phyloP scores from a whole-genome alignment of 305 asterid species.

The Fraxinus sp. region DNA sequence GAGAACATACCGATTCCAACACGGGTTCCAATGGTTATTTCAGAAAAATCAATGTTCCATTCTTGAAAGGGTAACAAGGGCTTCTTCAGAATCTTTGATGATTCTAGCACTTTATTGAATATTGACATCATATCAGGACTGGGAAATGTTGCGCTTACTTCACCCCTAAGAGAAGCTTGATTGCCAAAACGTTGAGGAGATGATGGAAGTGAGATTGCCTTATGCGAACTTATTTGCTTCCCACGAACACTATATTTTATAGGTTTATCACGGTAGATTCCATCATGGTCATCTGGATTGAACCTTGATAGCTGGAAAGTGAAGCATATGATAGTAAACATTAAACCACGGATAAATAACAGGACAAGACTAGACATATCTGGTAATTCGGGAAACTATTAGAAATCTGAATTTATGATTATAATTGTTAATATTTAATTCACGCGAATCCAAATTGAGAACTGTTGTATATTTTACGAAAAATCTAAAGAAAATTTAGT shows the following conservation, averaged over 20 bases:
- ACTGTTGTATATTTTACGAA: not conserved
- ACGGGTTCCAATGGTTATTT: conserved; percentile 73
- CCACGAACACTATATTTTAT: conserved; percentile 42
- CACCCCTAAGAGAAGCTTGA: conserved; percentile 52
- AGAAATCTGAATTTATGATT: not conserved
- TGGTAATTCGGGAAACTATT: conserved; percentile 32
- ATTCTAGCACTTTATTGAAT: conserved; percentile 68
- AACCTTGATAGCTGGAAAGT: conserved; percentile 57
- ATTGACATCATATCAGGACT: conserved; percentile 57
- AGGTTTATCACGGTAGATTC: conserved; percentile 44
- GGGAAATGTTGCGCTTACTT: conserved; percentile 35
- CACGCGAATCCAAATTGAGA: not conserved
- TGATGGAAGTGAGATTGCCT: conserved; percentile 78
- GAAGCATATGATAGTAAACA: conserved; percentile 16
- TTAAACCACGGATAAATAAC: conserved; percentile 13
- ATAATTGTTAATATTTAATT: not conserved
- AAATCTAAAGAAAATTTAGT: not conserved
- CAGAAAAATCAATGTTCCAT: conserved; percentile 88
- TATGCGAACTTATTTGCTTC: conserved; percentile 30
- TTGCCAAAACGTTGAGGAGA: conserved; percentile 58
- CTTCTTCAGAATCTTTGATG: conserved; percentile 66
- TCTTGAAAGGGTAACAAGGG: conserved; percentile 76
- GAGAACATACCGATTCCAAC: conserved; percentile 79
- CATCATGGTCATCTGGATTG: conserved; percentile 59
- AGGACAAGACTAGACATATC: conserved; percentile 28